Conservation (phyloP, 352 stramenopile species). For the Plasmopara muralis region DNA sequence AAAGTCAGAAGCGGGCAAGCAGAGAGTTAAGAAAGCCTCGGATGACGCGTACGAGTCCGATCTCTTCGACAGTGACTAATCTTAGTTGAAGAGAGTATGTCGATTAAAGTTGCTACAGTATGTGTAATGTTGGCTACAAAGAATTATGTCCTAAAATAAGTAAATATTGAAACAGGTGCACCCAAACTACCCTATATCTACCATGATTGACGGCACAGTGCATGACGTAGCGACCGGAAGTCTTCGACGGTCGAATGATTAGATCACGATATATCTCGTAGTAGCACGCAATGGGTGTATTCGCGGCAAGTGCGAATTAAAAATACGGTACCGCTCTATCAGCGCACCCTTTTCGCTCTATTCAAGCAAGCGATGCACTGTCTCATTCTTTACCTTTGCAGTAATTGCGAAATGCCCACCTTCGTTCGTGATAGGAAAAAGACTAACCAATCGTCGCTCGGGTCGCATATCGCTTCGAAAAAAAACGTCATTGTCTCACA, state of each 20-base stretch:
- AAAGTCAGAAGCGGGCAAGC: not conserved
- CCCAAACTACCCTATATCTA: not conserved
- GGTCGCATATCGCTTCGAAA: conserved; percentile 88
- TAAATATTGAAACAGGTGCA: too few species aligned
- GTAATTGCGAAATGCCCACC: conserved; percentile 93
- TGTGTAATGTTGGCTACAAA: not conserved
- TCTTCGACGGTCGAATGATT: conserved; percentile 99
- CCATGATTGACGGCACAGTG: conserved; percentile 98
- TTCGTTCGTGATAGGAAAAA: too few species aligned
- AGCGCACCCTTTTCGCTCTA: conserved; percentile 96
- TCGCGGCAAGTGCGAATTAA: conserved; percentile 97
- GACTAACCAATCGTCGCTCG: conserved; percentile 95
- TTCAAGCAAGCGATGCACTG: conserved; percentile 95
- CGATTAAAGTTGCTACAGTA: not conserved
- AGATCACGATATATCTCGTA: conserved; percentile 93
- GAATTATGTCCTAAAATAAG: too few species aligned
- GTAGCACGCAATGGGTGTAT: conserved; percentile 99
- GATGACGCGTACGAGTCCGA: not conserved
- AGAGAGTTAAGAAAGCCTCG: not conserved
- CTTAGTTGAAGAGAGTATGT: not conserved
- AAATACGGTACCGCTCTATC: conserved; percentile 98
- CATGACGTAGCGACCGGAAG: conserved; percentile 98
- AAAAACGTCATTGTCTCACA: conserved; percentile 96
- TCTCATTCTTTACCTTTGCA: too few species aligned
- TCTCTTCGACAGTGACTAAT: not conserved